Percentiles rank a stretch among this genome's conserved stretches.
Evolutionary conservation across 73 alveolate species (phyloP).

Genomic region (Paramecium biaurelia): DNA sequence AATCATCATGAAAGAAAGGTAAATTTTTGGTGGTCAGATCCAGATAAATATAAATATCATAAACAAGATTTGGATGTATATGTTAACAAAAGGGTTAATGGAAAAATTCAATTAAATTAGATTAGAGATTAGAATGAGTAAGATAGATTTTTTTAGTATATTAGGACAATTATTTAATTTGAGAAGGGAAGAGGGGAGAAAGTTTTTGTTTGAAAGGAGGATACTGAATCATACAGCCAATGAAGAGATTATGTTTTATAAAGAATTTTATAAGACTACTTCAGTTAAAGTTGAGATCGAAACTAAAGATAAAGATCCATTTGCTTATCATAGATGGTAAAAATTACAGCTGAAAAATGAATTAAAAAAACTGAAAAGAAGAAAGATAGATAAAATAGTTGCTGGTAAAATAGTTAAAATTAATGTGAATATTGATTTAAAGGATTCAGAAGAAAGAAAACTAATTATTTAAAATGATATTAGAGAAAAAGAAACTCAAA

Average conservation of each 20-base stretch:
- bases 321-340: conserved; percentile 20
- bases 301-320: conserved; percentile 29
- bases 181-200: background rate
- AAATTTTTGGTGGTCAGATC: no score
- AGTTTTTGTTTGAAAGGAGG: background rate
- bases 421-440: background rate
- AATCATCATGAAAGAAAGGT: background rate
- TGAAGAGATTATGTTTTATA: background rate
- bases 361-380: background rate
- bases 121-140: conserved; percentile 16
- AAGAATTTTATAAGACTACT: background rate
- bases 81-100: background rate
- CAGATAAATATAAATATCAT: conserved; percentile 27
- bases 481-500: conserved; percentile 38
- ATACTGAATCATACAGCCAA: background rate
- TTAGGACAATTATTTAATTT: background rate
- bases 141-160: background rate
- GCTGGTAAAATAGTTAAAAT: conserved; percentile 37
- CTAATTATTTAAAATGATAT: conserved; percentile 5
- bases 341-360: background rate
- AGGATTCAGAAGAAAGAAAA: conserved; percentile 56
- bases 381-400: conserved; percentile 48
- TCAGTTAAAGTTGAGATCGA: background rate
- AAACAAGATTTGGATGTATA: conserved; percentile 48
- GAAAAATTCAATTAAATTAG: background rate